Evolutionary conservation across 495 filamentous ascomycete genomes (phyloP), one percentile per base, ranked within the genome.

Genomic region (Stereocaulon alpinum): DNA sequence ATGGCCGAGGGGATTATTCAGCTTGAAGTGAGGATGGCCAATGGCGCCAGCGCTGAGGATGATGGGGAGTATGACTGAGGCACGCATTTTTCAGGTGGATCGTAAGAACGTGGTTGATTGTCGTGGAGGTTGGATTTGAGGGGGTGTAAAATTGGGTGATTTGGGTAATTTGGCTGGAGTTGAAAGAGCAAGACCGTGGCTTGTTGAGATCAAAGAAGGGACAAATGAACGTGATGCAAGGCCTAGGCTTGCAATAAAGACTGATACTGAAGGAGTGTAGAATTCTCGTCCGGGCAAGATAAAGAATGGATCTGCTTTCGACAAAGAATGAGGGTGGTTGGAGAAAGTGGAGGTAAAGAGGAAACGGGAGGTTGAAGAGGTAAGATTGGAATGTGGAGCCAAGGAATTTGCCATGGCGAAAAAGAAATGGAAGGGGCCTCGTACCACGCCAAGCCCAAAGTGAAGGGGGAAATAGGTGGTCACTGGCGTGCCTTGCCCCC

Each of bases 31-130:
- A 29, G 62, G 62, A 34, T 61, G 58, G 32, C 52, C 58, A 47
- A 64, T 29, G 30, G 54, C 62, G 58, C 58, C 58, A 55, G 62
- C 62, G 62, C 62, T 52, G 51, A 64, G 45, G 41, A 64, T 45
- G n/a, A 56, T 27, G 14, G 62, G 52, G 48, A 64, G 37, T 48
- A 61, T 9, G 34, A 64, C 27, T 48, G 56, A 55, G 42, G 34
- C 52, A 64, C 62, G 62, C 62, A 64, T 64, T 49, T 56, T 55
- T 56, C 17, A 24, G 20, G 29, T 49, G 27, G 45, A 37, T 54
- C 40, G 40, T 24, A 4, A 47, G 24, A 17, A 50, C 11, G 57
- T 9, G 34, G 34, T 53, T 59, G 37, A 51, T 20, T 4, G 6
- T 59, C 27, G 40, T 18, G 18, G 29, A 27, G 47, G 15, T 34